These are phyloP conservation scores for Ascobolus immersus DNA, from an alignment of 495 filamentous ascomycete genomes.

Conservation along the genomic window DNA sequence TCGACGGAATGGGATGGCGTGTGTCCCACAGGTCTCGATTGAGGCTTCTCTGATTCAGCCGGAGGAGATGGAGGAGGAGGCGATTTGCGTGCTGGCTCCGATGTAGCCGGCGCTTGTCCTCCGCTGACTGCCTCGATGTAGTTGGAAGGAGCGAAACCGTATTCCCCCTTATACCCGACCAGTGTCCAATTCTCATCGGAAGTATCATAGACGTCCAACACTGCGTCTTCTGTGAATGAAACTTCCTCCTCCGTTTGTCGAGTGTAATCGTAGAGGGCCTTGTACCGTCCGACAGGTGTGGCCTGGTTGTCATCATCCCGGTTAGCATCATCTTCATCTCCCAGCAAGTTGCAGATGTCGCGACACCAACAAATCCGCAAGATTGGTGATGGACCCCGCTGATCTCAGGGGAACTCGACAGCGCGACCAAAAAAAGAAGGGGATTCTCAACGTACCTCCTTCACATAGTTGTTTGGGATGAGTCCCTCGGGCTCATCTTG, in stretches of 20 bases:
- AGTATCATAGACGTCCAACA: conserved; percentile 62
- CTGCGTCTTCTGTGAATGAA: conserved; percentile 74
- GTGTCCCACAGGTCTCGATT: neutral
- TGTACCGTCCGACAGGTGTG: conserved; percentile 44
- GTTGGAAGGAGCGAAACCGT: conserved; percentile 88
- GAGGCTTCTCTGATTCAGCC: conserved; percentile 1
- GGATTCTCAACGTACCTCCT: conserved; percentile 45
- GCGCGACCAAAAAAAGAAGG: conserved; percentile 2
- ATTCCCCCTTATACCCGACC: conserved; percentile 61
- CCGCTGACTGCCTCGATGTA: conserved; percentile 52
- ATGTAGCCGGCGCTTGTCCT: conserved; percentile 8
- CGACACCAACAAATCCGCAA: conserved; percentile 6
- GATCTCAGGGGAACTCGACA: neutral
- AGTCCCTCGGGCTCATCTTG: conserved; percentile 87
- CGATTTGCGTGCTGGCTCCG: conserved; percentile 4
- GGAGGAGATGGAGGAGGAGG: conserved; percentile 12
- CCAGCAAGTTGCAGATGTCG: too few species aligned
- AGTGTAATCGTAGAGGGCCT: conserved; percentile 84
- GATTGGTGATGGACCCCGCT: conserved; percentile 9
- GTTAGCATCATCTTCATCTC: too few species aligned
- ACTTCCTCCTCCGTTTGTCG: conserved; percentile 95
- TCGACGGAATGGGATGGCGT: neutral
- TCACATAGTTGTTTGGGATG: conserved; percentile 84
- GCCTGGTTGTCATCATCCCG: too few species aligned
- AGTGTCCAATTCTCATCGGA: conserved; percentile 93